Evolutionary conservation across 2,329 filamentous ascomycete genomes (phyloP), one percentile per base, ranked within the genome.

Genomic region (Botrytis porri): DNA sequence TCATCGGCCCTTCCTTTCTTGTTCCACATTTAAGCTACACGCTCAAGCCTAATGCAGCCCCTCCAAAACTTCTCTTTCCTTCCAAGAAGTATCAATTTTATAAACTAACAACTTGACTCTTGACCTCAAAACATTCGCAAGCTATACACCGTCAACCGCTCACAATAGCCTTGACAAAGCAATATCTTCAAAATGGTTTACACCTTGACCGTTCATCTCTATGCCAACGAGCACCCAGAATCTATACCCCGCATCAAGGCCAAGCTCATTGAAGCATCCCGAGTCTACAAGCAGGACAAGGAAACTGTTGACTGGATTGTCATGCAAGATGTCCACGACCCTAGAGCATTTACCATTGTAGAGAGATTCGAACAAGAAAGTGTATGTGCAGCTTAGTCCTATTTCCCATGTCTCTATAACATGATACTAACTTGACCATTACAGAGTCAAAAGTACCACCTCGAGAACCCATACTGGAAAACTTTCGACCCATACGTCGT

Each of bases 401-500:
- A 48, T n/a, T 43, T 63, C 32, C 45, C 73, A 73, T 78, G 79
- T 25, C 80, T 57, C 32, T 10, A 37, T 29, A 14, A 18, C 10
- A 65, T 54, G 45, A 65, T 54, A 54, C 45, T 70, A 61, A 70
- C 22, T 8, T 64, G 73, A 10, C 51, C 48, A 20, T 5, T 70
- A 70, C 76, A 86, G 83, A 86, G 84, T 78, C 88, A 90, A 80
- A 86, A 89, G 76, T 90, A 90, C 78, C 88, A 90, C 79, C 84
- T 90, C 29, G 86, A 87, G 79, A 81, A 81, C 63, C 80, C 80
- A 43, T 81, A 80, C 69, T 81, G 80, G 80, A 76, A 92, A 84
- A 92, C 91, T 0, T 93, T 93, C 78, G 91, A 93, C 80, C 89
- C 90, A 9, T 93, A 93, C 78, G 91, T 93, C 43, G 84, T 89